Evolutionary conservation across 768 basidiomycete species (phyloP).

Genomic region (Lanmaoa rubissima): DNA sequence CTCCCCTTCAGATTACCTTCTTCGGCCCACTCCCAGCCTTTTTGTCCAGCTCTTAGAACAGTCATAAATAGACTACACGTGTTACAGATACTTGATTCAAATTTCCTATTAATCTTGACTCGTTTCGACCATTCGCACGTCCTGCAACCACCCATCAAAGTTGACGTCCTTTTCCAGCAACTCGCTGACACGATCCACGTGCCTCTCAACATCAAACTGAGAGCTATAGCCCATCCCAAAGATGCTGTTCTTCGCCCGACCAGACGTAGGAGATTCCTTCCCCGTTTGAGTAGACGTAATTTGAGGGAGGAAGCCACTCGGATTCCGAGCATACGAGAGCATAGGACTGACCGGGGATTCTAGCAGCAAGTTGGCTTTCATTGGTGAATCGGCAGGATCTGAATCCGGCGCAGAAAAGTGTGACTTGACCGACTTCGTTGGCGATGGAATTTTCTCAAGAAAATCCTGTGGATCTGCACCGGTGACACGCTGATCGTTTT

Average conservation of each 20-base stretch:
- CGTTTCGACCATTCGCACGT: conserved; percentile 35
- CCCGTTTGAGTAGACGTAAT: conserved; percentile 37
- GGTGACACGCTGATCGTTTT: not conserved
- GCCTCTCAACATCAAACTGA: conserved; percentile 56
- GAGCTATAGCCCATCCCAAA: conserved; percentile 51
- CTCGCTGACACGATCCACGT: conserved; percentile 51
- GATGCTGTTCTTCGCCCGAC: conserved; percentile 24
- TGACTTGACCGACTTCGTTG: conserved; percentile 34
- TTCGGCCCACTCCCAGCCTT: conserved; percentile 11
- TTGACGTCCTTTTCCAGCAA: conserved; percentile 59
- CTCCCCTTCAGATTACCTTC: conserved; percentile 29
- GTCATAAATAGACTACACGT: conserved; percentile 24
- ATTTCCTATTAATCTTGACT: conserved; percentile 16
- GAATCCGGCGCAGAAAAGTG: conserved; percentile 40
- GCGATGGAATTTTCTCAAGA: conserved; percentile 25
- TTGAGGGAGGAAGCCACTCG: conserved; percentile 36
- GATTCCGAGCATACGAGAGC: conserved; percentile 36
- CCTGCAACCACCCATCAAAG: conserved; percentile 51
- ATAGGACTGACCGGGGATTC: conserved; percentile 36
- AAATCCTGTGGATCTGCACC: not conserved
- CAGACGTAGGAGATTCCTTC: conserved; percentile 12
- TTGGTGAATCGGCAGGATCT: conserved; percentile 27
- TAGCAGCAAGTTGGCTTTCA: conserved; percentile 25
- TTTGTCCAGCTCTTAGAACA: conserved; percentile 6
- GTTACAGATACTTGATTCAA: conserved; percentile 4